Percentiles rank a stretch among this genome's conserved stretches.
phyloP scores from a whole-genome alignment of 2,329 filamentous ascomycete genomes.

The Penicillium rolfsii region DNA sequence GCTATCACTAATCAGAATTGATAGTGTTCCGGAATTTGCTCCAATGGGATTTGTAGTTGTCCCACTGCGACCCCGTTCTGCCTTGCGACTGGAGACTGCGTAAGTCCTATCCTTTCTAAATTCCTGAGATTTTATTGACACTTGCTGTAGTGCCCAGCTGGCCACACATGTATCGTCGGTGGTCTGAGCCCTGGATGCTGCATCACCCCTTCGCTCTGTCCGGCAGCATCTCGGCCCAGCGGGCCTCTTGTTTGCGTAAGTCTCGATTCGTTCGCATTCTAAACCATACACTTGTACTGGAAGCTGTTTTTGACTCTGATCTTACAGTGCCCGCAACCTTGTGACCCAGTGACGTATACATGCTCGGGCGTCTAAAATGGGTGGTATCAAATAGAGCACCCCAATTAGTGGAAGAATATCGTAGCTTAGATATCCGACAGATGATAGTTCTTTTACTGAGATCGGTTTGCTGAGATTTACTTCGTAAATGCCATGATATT shows the following conservation, averaged over 20 bases:
- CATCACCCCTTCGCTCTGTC: conserved; percentile 16
- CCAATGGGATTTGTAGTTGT: conserved; percentile 18
- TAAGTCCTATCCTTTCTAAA: conserved; percentile 6
- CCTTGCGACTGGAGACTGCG: conserved; percentile 19
- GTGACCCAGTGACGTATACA: neutral
- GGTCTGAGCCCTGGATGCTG: conserved; percentile 24
- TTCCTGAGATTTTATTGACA: neutral
- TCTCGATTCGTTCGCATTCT: neutral
- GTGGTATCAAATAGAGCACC: neutral
- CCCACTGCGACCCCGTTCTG: conserved; percentile 18
- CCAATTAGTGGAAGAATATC: neutral
- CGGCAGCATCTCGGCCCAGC: conserved; percentile 15
- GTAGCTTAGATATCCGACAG: too few species aligned
- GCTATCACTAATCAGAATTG: conserved; percentile 1
- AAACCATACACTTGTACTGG: neutral
- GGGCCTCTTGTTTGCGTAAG: conserved; percentile 25
- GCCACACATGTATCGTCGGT: conserved; percentile 17
- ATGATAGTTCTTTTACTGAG: neutral
- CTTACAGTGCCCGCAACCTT: conserved; percentile 19
- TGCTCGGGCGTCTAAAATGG: neutral
- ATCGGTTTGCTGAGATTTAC: neutral
- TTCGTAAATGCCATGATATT: conserved; percentile 5
- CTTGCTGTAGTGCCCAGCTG: conserved; percentile 15
- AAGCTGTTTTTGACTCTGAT: neutral
- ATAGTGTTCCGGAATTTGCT: conserved; percentile 23